Evolutionary conservation across 1,284 basidiomycete genomes (phyloP).

Genomic region (Spongispora temasekensis): DNA sequence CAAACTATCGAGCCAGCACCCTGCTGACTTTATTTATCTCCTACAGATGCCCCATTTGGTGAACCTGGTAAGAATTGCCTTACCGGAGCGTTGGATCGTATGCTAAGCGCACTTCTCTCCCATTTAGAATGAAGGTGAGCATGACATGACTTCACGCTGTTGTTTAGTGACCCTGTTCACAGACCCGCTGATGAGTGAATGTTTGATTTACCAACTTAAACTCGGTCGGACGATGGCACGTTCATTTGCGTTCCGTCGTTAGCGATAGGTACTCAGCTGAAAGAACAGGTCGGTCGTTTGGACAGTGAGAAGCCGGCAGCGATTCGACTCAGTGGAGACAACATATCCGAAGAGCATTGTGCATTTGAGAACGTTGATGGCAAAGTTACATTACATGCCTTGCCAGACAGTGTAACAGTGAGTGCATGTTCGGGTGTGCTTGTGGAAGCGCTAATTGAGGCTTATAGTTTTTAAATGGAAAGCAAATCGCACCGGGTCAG

Average conservation of each 20-base stretch:
- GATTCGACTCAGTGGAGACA: constrained; percentile 91
- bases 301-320: constrained; percentile 81
- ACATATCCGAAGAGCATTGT: constrained; percentile 92
- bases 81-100: constrained; percentile 13
- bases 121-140: constrained; percentile 81
- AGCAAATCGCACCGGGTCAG: constrained; percentile 75
- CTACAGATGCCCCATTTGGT: constrained; percentile 89
- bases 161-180: constrained; percentile 20
- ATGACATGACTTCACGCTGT: constrained; percentile 9
- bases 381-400: constrained; percentile 79
- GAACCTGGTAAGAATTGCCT: constrained; percentile 71
- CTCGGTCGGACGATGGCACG: constrained; percentile 76
- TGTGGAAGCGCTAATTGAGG: constrained; percentile 11
- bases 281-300: constrained; percentile 70
- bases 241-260: constrained; percentile 8
- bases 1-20: constrained; percentile 6
- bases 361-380: constrained; percentile 86
- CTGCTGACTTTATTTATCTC: constrained; percentile 15
- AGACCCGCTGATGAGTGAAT: constrained; percentile 91
- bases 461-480: constrained; percentile 86
- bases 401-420: constrained; percentile 84
- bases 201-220: constrained; percentile 94
- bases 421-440: constrained; percentile 28
- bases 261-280: constrained; percentile 16
- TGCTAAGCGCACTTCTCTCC: constrained; percentile 13